phyloP scores from a whole-genome alignment of 2,329 filamentous ascomycete genomes.

The Arthrinium puccinioides region DNA sequence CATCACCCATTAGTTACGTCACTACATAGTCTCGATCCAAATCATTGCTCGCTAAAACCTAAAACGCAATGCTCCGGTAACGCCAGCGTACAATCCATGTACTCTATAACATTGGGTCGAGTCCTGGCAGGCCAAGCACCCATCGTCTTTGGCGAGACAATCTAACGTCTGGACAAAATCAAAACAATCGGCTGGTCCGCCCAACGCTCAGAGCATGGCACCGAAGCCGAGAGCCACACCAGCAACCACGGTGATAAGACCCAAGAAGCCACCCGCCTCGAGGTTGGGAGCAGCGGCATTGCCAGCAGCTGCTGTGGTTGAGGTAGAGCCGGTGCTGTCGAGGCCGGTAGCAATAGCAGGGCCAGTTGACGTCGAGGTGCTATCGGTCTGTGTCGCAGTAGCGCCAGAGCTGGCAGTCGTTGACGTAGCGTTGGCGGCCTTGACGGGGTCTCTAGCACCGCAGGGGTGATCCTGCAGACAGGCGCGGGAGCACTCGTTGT shows the following conservation, averaged over 20 bases:
- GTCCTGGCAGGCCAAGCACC: no score
- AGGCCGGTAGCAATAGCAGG: conserved; percentile 5
- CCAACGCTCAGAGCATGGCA: conserved; percentile 23
- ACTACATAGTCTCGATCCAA: no score
- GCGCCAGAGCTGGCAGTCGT: conserved; percentile 31
- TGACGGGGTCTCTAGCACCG: conserved; percentile 58
- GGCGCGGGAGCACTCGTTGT: conserved; percentile 49
- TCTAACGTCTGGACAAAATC: no score
- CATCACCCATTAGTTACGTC: no score
- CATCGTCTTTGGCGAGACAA: no score
- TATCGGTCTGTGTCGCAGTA: conserved; percentile 22
- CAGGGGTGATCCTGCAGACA: conserved; percentile 66
- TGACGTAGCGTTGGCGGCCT: conserved; percentile 38
- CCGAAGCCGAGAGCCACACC: conserved; percentile 33
- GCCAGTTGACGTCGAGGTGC: no score
- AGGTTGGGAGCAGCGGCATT: conserved; percentile 12
- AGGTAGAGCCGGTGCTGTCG: conserved; percentile 7
- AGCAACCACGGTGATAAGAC: conserved; percentile 28
- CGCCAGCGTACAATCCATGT: no score
- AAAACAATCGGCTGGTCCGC: no score
- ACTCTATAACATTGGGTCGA: no score
- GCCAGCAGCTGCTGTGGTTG: conserved; percentile 4
- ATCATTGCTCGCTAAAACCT: no score
- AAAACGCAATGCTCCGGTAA: no score
- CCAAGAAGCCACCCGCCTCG: conserved; percentile 28